Evolutionary conservation across 2,329 filamentous ascomycete genomes (phyloP).

Genomic region (Pseudocercospora fijiensis): DNA sequence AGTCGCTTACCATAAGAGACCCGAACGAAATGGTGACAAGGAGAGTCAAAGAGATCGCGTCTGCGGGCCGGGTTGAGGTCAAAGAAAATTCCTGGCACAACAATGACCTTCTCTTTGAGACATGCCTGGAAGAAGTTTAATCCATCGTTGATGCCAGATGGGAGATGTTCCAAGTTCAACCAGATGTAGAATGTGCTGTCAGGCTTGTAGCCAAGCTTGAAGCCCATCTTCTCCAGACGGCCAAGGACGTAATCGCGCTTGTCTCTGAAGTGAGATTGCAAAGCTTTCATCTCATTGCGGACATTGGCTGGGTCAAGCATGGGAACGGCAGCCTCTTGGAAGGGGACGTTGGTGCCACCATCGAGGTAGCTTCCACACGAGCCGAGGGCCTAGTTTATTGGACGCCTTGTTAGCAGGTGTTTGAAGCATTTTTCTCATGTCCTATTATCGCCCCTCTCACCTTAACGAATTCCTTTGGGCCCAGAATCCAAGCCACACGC

Average conservation of each 20-base stretch:
- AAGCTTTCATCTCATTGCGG: constrained; percentile 78
- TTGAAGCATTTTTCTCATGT: too few relatives aligned
- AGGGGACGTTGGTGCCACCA: constrained; percentile 89
- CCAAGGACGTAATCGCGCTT: constrained; percentile 90
- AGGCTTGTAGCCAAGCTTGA: constrained; percentile 74
- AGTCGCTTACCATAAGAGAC: constrained; percentile 67
- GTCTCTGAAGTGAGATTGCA: constrained; percentile 84
- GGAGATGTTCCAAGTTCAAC: constrained; percentile 65
- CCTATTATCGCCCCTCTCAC: too few relatives aligned
- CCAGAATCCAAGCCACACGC: constrained; percentile 91
- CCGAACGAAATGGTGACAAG: constrained; percentile 86
- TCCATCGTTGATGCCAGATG: constrained; percentile 82
- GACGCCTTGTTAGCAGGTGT: too few relatives aligned
- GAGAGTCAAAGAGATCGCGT: constrained; percentile 88
- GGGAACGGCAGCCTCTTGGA: constrained; percentile 87
- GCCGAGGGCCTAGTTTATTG: too few relatives aligned
- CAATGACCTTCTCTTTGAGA: constrained; percentile 89
- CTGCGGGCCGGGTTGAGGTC: constrained; percentile 88
- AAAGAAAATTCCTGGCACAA: constrained; percentile 97
- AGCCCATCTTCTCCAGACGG: constrained; percentile 80
- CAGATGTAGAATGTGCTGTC: constrained; percentile 95
- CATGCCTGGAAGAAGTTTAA: constrained; percentile 97
- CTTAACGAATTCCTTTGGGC: constrained; percentile 87
- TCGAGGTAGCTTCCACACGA: constrained; percentile 93
- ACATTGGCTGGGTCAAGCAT: constrained; percentile 90